Base-by-base conservation (phyloP, 2,329 filamentous ascomycete genomes). In the Trichophyton schoenleinii region DNA sequence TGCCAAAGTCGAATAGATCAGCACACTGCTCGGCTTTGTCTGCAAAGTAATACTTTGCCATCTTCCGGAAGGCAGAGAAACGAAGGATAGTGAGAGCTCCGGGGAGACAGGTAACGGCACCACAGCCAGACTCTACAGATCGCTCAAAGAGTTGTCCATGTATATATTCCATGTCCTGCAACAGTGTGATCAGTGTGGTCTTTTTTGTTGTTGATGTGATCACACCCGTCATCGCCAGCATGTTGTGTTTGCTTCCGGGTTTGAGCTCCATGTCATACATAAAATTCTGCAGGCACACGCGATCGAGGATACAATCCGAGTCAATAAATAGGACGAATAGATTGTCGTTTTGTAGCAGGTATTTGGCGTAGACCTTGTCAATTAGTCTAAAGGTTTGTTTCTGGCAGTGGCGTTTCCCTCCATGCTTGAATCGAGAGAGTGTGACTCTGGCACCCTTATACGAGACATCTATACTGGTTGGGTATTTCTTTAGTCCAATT, bases 211-310 rank as follows among this genome's bases (percentile, higher is more conserved):
- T 96, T 0, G 91, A 92, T 1, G 92, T 97, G 70, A 97, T 97
- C 70, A 97, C 89, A 36, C 92, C 92, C 13, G 92, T 97, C 90
- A 96, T 96, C 60, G 92, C 92, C 70, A 97, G 80, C 89, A 96
- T 96, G 72, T 95, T 89, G 70, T 86, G 85, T 70, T 88, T 85
- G 75, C 91, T 95, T 60, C 91, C 91, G 0, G 92, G 92, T 73
- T 92, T 96, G 63, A 97, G 80, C 74, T 97, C 91, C 94, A 97
- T 97, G 72, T 97, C 92, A 74, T 94, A 96, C 77, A 97, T 89
- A 75, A 97, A 97, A 73, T 96, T 97, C 72, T 96, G 92, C 63
- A 97, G 83, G 72, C 92, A 97, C 46, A 91, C 84, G 62, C 85
- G 83, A 77, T 97, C 92, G 58, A 97, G 79, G 64, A 96, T 94